Conservation (phyloP, 2,329 filamentous ascomycete genomes). For the Phialophora macrospora region DNA sequence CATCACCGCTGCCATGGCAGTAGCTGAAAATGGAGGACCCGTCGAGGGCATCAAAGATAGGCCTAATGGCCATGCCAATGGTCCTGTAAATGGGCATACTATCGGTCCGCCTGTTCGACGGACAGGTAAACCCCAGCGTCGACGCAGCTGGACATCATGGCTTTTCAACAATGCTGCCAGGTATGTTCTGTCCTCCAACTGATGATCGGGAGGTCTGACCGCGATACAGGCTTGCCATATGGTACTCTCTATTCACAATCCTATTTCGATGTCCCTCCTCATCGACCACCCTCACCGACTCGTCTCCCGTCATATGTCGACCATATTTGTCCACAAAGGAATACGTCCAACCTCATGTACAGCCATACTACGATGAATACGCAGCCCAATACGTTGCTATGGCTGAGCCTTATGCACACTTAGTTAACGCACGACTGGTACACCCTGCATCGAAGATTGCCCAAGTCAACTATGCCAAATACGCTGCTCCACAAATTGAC, state of each 20-base stretch:
- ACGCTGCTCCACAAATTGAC: slow-evolving; percentile 74
- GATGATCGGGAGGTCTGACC: slow-evolving; percentile 17
- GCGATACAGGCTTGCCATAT: slow-evolving; percentile 70
- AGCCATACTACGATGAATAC: slow-evolving; percentile 85
- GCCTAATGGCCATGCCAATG: slow-evolving; percentile 38
- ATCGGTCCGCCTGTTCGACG: slow-evolving; percentile 13
- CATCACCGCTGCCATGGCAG: slow-evolving; percentile 44
- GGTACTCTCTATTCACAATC: slow-evolving; percentile 82
- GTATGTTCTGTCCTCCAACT: slow-evolving; percentile 47
- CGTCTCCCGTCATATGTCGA: slow-evolving; percentile 78
- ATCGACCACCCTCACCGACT: slow-evolving; percentile 68
- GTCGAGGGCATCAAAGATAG: slow-evolving; percentile 41
- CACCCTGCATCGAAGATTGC: slow-evolving; percentile 70
- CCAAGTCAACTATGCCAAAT: slow-evolving; percentile 64
- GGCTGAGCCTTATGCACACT: slow-evolving; percentile 71
- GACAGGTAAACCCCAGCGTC: slow-evolving; percentile 14
- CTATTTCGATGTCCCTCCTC: slow-evolving; percentile 80
- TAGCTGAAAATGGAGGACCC: slow-evolving; percentile 46
- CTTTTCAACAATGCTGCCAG: slow-evolving; percentile 59
- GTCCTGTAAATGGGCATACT: slow-evolving; percentile 24
- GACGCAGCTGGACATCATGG: slow-evolving; percentile 37
- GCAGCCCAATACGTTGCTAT: slow-evolving; percentile 80
- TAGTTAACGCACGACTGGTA: slow-evolving; percentile 65
- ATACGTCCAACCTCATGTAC: slow-evolving; percentile 73
- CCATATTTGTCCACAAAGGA: slow-evolving; percentile 72